phyloP scores from a whole-genome alignment of 1,139 yeast species.

The Taiozyma sp. region DNA sequence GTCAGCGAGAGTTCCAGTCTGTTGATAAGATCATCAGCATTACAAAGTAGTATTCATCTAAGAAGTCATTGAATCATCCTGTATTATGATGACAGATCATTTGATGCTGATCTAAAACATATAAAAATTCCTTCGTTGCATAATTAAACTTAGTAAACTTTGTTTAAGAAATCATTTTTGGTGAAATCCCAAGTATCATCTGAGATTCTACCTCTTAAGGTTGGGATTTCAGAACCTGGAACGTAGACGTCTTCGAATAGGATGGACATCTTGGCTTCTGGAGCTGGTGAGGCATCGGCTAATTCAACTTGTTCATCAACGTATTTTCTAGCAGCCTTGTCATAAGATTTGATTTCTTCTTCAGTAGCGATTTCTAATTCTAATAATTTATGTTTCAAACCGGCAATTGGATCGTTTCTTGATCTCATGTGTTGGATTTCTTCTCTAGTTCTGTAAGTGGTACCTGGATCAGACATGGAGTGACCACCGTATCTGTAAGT shows the following conservation, averaged over 20 bases:
- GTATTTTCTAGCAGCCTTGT: conserved; percentile 92
- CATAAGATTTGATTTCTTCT: conserved; percentile 89
- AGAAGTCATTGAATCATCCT: neutral
- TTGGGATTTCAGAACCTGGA: conserved; percentile 89
- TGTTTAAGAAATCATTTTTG: conserved; percentile 58
- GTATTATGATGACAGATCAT: neutral
- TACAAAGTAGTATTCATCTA: neutral
- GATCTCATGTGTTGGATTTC: conserved; percentile 99
- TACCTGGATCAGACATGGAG: conserved; percentile 99
- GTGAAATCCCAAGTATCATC: conserved; percentile 88
- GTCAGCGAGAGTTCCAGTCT: too few species aligned
- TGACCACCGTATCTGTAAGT: conserved; percentile 99
- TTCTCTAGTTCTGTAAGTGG: conserved; percentile 99
- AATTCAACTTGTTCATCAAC: conserved; percentile 93
- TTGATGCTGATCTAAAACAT: neutral
- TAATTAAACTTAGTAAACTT: conserved; percentile 19
- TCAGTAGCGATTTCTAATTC: conserved; percentile 86
- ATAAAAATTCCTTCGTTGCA: neutral
- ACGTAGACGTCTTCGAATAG: conserved; percentile 96
- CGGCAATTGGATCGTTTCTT: conserved; percentile 96
- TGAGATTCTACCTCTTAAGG: conserved; percentile 93
- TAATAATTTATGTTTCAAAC: conserved; percentile 80
- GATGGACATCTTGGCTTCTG: conserved; percentile 92
- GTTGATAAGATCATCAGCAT: too few species aligned
- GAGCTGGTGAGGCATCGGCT: conserved; percentile 93